Percentiles rank a stretch among this genome's conserved stretches.
These are phyloP conservation scores for Chaetomiaceae sp. DNA, from an alignment of 2,329 filamentous ascomycete genomes.

Conservation along the genomic window DNA sequence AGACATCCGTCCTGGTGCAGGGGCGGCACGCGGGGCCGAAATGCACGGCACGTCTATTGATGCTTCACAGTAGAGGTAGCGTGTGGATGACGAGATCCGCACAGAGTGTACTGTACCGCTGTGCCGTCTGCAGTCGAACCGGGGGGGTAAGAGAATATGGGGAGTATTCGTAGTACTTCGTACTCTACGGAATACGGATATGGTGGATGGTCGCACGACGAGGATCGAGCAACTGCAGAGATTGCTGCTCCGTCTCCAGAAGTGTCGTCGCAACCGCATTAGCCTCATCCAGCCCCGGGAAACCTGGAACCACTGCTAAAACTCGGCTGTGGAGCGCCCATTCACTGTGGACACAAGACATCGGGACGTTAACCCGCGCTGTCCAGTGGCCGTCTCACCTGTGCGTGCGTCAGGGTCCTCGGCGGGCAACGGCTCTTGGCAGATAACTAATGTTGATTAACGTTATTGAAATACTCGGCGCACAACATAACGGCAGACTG, in stretches of 20 bases:
- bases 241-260: conserved; percentile 22
- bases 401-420: neutral
- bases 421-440: neutral
- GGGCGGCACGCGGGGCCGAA: neutral
- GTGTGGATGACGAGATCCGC: neutral
- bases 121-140: conserved; percentile 3
- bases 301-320: conserved; percentile 15
- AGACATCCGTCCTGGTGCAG: neutral
- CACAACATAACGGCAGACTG: too few species aligned
- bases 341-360: neutral
- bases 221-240: conserved; percentile 19
- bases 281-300: conserved; percentile 14
- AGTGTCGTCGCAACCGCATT: conserved; percentile 24
- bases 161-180: too few species aligned
- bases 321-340: conserved; percentile 15
- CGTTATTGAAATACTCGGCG: neutral
- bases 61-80: neutral
- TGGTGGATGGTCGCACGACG: conserved; percentile 7
- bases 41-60: neutral
- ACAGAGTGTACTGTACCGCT: neutral
- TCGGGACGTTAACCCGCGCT: conserved; percentile 10
- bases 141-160: neutral
- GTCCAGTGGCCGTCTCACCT: conserved; percentile 4
- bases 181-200: too few species aligned
- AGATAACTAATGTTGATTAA: neutral